Base-by-base conservation (phyloP, 306 rosid genomes). In the Arachis hypogaea region DNA sequence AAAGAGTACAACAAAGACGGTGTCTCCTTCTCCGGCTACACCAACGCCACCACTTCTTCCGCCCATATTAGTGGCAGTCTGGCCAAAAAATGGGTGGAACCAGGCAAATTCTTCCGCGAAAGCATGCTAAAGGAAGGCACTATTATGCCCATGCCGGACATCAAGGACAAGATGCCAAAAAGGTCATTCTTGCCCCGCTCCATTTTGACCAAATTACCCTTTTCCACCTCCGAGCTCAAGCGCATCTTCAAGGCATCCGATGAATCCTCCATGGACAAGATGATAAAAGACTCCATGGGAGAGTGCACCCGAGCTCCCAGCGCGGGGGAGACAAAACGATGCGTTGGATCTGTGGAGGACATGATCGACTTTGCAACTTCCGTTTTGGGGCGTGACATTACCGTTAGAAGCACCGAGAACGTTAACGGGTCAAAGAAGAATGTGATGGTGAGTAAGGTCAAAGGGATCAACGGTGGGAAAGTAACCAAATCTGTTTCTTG, bases 21-120 rank as follows among this genome's bases (percentile, higher is more conserved):
- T 1, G 68, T 77, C 29, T 44, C 80, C 0, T 92, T 92, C 62
- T 7, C 79, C 1, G 14, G 44, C 3, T 88, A 87, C 77, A 82
- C 78, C 43, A 80, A 83, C 11, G 71, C 52, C 11, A 81, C 85
- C 68, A 7, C 72, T 0, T 74, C 81, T 4, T 57, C 70, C 4
- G 18, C 71, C 9, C 56, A 46, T 2, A 16, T 6, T 22, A 84
- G 84, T 72, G 87, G 75, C 58, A 84, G 72, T 71, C 59, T 82
- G 77, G 87, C 58, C 3, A 89, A 87, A 43, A 87, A 64, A 7
- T 87, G 92, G 93, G 93, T 89, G 1, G 88, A 89, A 57, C 92
- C 93, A 10, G 97, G 97, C n/a, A 92, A 89, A 51, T 92, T 92
- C 86, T 92, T 92, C 51, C 80, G 96, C 4, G 92, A 92, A 69